A percentile compares a stretch with the other conserved stretches of the same genome.
Evolutionary conservation across 177 flowering plant species (phyloP).

Genomic region (Vitis hybrid): DNA sequence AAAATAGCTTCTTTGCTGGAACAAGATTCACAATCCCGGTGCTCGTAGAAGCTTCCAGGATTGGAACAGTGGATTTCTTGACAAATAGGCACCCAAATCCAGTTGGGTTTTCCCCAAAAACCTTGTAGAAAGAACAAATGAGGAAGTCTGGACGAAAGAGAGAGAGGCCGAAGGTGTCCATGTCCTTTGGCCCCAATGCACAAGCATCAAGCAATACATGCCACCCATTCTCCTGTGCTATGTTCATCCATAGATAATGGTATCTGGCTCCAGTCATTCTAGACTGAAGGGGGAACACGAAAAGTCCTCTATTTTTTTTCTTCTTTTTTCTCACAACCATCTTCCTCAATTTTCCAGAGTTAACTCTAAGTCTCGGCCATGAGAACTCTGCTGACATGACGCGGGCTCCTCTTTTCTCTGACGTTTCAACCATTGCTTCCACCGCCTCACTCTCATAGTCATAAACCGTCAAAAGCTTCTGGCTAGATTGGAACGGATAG

Average conservation of each 20-base stretch:
- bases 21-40: conserved; percentile 61
- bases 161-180: conserved; percentile 84
- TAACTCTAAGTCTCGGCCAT: conserved; percentile 82
- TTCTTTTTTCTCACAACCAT: conserved; percentile 54
- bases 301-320: conserved; percentile 62
- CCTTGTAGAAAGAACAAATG: conserved; percentile 84
- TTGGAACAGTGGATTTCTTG: conserved; percentile 59
- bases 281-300: conserved; percentile 87
- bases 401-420: conserved; percentile 74
- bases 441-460: conserved; percentile 86
- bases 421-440: conserved; percentile 50
- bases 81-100: conserved; percentile 88
- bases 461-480: conserved; percentile 75
- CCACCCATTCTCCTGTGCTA: conserved; percentile 90
- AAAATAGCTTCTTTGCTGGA: conserved; percentile 32
- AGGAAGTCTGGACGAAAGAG: conserved; percentile 77
- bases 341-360: conserved; percentile 57
- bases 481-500: conserved; percentile 60
- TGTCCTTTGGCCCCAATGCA: conserved; percentile 88
- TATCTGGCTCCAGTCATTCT: conserved; percentile 73
- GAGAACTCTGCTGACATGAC: conserved; percentile 75
- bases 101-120: conserved; percentile 85
- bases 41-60: conserved; percentile 48
- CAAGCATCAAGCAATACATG: conserved; percentile 86
- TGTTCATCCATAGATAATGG: conserved; percentile 79